Evolutionary conservation across 495 filamentous ascomycete species (phyloP), one percentile per base, ranked within the genome.

Genomic region (Pyrenopolyporus hunteri): DNA sequence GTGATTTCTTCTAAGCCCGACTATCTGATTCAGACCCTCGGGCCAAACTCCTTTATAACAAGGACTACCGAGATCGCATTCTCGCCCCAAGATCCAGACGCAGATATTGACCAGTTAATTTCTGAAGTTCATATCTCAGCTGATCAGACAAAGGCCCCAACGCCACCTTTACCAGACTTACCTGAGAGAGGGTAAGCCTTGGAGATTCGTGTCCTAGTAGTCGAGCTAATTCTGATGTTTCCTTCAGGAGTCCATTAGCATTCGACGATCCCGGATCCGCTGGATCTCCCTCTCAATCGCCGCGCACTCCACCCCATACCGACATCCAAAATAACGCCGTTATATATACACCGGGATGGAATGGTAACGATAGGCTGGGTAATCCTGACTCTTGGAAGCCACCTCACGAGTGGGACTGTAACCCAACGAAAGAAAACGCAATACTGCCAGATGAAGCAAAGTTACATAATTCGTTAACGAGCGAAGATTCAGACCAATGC

Each of bases 321-420:
- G 63, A 67, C 17, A 47, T 49, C 37, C 63, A 45, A 4, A 57
- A 54, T 7, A 64, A 50, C 11, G 11, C 33, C 16, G 31, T 19
- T 13, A 58, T 59, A 19, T 65, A 72, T 23, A 52, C 54, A 9
- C 63, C 62, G 2, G 61, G 61, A 13, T 62, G 51, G 55, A 53
- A 53, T 13, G 13, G 54, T 5, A 58, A 55, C 29, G 66, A 67
- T 11, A 66, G 44, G 17, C 44, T 67, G 28, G 54, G 49, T 16
- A 68, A 72, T 35, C 63, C 70, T 1, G 73, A 78, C 32, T 63
- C 72, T 29, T 82, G 79, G 79, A 77, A 71, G 37, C 69, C 73
- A 9, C 72, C 73, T 13, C 70, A 74, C 36, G 68, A 73, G 20
- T 77, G 74, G 73, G 70, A 73, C 19, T 71, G 67, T 51, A 59